A percentile compares a stretch with the other conserved stretches of the same genome.
Conservation (phyloP, 73 alveolate species). For the Paramecium primaurelia region DNA sequence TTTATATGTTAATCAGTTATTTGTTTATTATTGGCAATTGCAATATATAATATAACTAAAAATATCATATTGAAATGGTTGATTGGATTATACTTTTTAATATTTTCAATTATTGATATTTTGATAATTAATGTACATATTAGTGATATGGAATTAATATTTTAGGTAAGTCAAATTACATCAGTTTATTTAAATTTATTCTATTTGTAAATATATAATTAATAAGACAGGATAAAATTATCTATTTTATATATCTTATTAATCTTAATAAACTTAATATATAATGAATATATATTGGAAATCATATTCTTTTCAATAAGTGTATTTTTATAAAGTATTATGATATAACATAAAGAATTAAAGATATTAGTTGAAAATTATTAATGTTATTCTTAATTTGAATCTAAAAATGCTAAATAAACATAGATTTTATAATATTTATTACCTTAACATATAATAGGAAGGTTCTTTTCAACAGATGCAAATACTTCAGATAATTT, state of each 20-base stretch:
- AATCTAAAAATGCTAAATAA: background rate
- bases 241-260: background rate
- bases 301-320: background rate
- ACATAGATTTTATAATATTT: background rate
- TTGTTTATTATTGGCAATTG: background rate
- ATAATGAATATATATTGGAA: background rate
- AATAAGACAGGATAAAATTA: background rate
- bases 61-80: background rate
- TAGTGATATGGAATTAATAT: background rate
- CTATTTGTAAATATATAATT: background rate
- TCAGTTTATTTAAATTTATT: background rate
- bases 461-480: background rate
- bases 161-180: background rate
- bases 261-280: background rate
- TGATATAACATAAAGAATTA: background rate
- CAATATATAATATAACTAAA: background rate
- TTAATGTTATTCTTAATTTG: background rate
- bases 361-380: background rate
- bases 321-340: background rate
- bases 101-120: background rate
- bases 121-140: background rate
- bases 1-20: background rate
- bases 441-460: constrained; percentile 8
- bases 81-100: background rate
- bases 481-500: constrained; percentile 38